Base-by-base conservation (phyloP, 371 early-diverging fungal genomes). In the Mucor velutinosus region DNA sequence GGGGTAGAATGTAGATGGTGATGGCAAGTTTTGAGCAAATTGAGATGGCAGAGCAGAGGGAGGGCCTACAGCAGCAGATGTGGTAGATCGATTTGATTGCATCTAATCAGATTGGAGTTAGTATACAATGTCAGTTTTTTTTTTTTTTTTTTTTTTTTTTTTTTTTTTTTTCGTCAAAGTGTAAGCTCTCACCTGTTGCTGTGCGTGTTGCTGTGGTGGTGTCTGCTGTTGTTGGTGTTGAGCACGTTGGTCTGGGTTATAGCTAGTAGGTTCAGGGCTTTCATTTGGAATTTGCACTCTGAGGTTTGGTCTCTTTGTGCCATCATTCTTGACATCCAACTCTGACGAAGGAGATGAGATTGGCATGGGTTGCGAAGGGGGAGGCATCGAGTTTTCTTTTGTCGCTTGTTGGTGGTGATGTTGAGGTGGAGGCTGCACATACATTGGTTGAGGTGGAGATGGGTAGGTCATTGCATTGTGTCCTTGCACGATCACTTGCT, bases 11-110 rank as follows among this genome's bases (percentile, higher is more conserved):
- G 90, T 84, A 10, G 88, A 89, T 7, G 92, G 92, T 10, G 92
- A 92, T 5, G 92, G 92, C 29, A 92, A 73, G 63, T 89, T 92
- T 70, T 91, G 92, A 30, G 90, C 90, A 67, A 91, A 91, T 71
- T 91, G 87, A 29, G 85, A 83, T 3, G 86, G 84, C 4, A 60
- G 15, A 14, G 60, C 60, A 23, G 66, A 60, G 41, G 63, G 63
- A 10, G 63, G 63, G 2, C 63, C 63, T 2, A 49, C 32, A 32
- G n/a, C 55, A 53, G 29, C 57, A 56, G n/a, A 29, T 17, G 32
- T 29, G 32, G 57, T 12, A 32, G 57, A 32, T 29, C 57, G 25
- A 5, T 19, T 51, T 1, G 51, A 51, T 23, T 51, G 51, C 51
- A 51, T 23, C 51, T 51, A 51, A 19, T 19, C 12, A 14, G 3